Conservation (phyloP, 768 basidiomycete genomes). For the Holtermanniella nyarrowii region DNA sequence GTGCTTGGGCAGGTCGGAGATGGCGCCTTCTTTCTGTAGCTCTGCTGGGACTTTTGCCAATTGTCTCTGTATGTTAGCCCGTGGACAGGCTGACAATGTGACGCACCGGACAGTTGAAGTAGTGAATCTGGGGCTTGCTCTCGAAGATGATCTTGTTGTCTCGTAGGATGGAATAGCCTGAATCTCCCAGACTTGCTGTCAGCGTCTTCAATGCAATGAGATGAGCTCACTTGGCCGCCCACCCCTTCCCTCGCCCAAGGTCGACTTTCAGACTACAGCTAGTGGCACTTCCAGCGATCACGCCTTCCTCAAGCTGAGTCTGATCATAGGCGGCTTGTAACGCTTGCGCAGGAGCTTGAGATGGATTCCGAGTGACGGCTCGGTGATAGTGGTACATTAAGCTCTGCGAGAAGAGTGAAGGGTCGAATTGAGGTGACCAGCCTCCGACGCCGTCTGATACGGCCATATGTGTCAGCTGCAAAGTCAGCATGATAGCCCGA, state of each 20-base stretch:
- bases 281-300: conserved; percentile 27
- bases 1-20: conserved; percentile 26
- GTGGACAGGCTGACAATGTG: not conserved
- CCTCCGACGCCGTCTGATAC: conserved; percentile 91
- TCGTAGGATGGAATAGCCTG: conserved; percentile 36
- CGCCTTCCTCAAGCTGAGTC: conserved; percentile 26
- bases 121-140: conserved; percentile 32
- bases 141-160: conserved; percentile 23
- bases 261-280: conserved; percentile 12
- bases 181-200: conserved; percentile 36
- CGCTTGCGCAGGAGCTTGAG: conserved; percentile 14
- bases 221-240: conserved; percentile 44
- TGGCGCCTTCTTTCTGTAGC: conserved; percentile 5
- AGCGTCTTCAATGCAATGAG: not conserved
- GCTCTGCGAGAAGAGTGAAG: conserved; percentile 79
- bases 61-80: conserved; percentile 11
- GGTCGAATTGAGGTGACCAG: conserved; percentile 77
- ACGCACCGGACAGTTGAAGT: conserved; percentile 39
- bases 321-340: conserved; percentile 32
- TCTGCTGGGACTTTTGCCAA: conserved; percentile 13
- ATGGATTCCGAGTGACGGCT: conserved; percentile 7
- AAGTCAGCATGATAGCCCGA: not conserved
- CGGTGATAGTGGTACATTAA: conserved; percentile 62
- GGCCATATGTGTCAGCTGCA: conserved; percentile 47
- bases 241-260: conserved; percentile 16